Evolutionary conservation across 78 protist genomes (phyloP).

Genomic region (Pigoraptor vietnamica): DNA sequence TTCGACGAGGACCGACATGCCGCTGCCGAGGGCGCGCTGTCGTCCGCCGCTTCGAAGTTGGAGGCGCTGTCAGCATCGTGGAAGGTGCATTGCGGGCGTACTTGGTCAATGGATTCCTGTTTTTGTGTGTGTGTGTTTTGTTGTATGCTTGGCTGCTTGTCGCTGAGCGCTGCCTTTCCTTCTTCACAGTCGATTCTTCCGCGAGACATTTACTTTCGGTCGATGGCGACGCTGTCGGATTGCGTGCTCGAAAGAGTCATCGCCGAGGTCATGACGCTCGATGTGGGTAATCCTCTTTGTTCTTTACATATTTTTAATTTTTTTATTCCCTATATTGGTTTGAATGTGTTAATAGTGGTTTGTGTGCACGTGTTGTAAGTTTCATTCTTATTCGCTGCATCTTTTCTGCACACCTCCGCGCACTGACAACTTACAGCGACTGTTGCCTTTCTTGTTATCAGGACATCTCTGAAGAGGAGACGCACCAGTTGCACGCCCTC

Average conservation of each 20-base stretch:
- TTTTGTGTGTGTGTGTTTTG: background rate
- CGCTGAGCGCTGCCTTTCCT: no score
- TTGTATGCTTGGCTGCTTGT: background rate
- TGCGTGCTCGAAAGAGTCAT: background rate
- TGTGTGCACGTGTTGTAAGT: no score
- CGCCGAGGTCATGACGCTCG: background rate
- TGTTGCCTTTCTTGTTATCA: background rate
- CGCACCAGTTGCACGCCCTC: background rate
- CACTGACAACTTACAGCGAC: no score
- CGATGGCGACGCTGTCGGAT: background rate
- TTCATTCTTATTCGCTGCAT: no score
- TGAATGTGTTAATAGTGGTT: no score
- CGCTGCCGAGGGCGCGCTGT: background rate
- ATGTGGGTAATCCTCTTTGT: background rate
- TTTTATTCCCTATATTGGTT: no score
- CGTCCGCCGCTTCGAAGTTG: background rate
- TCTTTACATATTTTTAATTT: no score
- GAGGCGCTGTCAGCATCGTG: background rate
- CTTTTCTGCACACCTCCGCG: no score
- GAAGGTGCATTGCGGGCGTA: background rate
- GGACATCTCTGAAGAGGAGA: background rate
- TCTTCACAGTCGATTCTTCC: background rate
- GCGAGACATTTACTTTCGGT: background rate
- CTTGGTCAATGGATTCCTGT: no score
- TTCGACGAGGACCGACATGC: background rate